A percentile compares a stretch with the other conserved stretches of the same genome.
Conservation (phyloP, 257 asterid species). For the Petrea volubilis region DNA sequence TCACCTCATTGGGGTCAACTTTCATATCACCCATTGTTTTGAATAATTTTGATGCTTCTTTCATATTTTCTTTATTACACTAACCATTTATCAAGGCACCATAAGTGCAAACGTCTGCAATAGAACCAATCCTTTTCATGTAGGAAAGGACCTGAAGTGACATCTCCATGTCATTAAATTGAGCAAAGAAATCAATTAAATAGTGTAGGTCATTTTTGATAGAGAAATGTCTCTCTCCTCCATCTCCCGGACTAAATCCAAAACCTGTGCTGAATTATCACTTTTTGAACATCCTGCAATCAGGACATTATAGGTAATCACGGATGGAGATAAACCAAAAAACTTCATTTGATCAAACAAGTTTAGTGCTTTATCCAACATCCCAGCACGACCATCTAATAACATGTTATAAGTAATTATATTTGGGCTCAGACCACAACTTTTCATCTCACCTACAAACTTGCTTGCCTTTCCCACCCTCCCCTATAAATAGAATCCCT, state of each 20-base stretch:
- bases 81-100: conserved; percentile 73
- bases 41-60: conserved; percentile 69
- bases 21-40: conserved; percentile 44
- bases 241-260: conserved; percentile 63
- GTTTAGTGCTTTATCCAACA: conserved; percentile 46
- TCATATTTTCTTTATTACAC: conserved; percentile 73
- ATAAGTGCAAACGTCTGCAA: conserved; percentile 61
- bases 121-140: conserved; percentile 52
- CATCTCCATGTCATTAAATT: conserved; percentile 59
- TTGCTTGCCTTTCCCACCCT: conserved; percentile 45
- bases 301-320: conserved; percentile 60
- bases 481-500: conserved; percentile 57
- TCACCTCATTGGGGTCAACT: conserved; percentile 57
- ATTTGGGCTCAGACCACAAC: conserved; percentile 51
- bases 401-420: conserved; percentile 62
- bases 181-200: conserved; percentile 69
- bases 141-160: conserved; percentile 52
- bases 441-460: conserved; percentile 58
- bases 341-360: conserved; percentile 54
- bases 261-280: conserved; percentile 39
- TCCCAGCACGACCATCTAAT: conserved; percentile 57
- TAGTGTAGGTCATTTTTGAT: conserved; percentile 71
- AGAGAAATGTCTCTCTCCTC: conserved; percentile 72
- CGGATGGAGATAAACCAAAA: conserved; percentile 55
- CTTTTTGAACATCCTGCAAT: conserved; percentile 56